phyloP scores from a whole-genome alignment of 106 monocot genomes.

The Narthecium ossifragum region DNA sequence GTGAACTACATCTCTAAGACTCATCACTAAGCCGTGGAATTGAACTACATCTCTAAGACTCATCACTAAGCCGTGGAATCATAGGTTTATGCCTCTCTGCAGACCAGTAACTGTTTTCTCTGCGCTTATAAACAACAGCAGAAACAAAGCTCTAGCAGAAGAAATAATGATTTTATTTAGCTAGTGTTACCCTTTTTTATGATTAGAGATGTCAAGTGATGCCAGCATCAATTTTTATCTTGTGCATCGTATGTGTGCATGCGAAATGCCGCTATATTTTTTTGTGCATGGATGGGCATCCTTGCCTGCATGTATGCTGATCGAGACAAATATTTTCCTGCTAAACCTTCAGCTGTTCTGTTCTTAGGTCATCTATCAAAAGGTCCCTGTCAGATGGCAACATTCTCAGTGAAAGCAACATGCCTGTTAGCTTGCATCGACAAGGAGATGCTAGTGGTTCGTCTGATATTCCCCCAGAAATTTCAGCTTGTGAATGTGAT shows the following conservation, averaged over 20 bases:
- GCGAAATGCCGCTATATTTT: not conserved
- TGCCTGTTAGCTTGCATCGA: conserved; percentile 15
- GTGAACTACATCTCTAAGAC: no score
- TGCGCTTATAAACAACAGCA: no score
- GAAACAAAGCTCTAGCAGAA: no score
- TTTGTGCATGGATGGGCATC: not conserved
- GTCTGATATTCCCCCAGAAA: conserved; percentile 58
- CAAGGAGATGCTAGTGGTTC: conserved; percentile 18
- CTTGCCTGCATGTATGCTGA: not conserved
- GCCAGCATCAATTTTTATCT: not conserved
- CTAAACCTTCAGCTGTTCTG: not conserved
- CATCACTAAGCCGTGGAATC: no score
- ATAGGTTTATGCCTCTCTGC: no score
- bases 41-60: no score
- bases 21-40: no score
- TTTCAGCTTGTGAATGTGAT: conserved; percentile 35
- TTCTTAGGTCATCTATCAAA: conserved; percentile 68
- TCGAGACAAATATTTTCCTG: conserved; percentile 8
- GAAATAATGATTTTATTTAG: no score
- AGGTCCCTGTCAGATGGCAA: conserved; percentile 82
- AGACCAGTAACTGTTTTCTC: no score
- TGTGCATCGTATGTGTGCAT: not conserved
- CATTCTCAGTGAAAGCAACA: conserved; percentile 39
- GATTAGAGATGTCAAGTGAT: not conserved
- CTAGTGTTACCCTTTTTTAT: not conserved